These are phyloP conservation scores for Neonectria punicea DNA, from an alignment of 2,329 filamentous ascomycete genomes.

Conservation along the genomic window DNA sequence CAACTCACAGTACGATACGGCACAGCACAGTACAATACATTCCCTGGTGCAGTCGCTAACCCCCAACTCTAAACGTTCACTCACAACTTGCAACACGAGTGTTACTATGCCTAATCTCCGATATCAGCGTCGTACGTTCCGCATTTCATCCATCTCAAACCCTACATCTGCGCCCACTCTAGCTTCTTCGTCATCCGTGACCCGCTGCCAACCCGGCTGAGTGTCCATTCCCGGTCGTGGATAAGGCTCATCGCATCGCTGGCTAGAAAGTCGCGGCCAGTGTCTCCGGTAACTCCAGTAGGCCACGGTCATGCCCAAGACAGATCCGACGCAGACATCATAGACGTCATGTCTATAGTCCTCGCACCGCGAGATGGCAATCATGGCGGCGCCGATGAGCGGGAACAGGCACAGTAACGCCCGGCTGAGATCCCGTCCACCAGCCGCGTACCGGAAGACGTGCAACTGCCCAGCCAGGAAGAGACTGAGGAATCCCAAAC, in stretches of 20 bases:
- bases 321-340: conserved; percentile 71
- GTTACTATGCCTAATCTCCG: conserved; percentile 38
- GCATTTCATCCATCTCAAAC: conserved; percentile 48
- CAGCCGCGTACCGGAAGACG: conserved; percentile 60
- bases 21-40: conserved; percentile 17
- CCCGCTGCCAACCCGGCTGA: conserved; percentile 52
- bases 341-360: conserved; percentile 79
- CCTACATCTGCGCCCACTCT: conserved; percentile 51
- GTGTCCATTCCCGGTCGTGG: conserved; percentile 55
- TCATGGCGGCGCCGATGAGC: conserved; percentile 71
- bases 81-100: conserved; percentile 17
- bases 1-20: conserved; percentile 24
- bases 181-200: conserved; percentile 66
- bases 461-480: conserved; percentile 76
- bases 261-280: conserved; percentile 66
- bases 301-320: conserved; percentile 68
- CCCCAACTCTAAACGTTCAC: background rate
- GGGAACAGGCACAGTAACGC: conserved; percentile 68
- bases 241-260: conserved; percentile 67
- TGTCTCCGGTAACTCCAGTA: conserved; percentile 75
- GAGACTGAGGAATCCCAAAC: conserved; percentile 78
- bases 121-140: conserved; percentile 41
- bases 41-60: background rate
- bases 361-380: conserved; percentile 75
- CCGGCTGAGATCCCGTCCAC: conserved; percentile 63